These are phyloP conservation scores for Podaxis pistillaris DNA, from an alignment of 768 basidiomycete genomes.

Conservation along the genomic window DNA sequence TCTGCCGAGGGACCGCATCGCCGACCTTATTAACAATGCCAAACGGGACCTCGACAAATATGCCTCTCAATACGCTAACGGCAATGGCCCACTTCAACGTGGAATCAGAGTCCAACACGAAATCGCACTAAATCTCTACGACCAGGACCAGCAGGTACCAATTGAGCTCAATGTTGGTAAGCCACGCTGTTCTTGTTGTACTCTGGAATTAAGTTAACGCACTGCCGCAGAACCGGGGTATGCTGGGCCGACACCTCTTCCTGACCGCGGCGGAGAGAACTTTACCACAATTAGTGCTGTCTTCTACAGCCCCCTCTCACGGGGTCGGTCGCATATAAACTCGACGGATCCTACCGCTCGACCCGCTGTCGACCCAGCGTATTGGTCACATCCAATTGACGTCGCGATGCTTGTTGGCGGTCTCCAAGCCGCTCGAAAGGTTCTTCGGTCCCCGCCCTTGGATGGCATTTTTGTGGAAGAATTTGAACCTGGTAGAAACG, in stretches of 20 bases:
- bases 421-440: constrained; percentile 29
- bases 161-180: constrained; percentile 31
- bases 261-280: constrained; percentile 24
- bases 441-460: constrained; percentile 28
- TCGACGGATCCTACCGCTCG: constrained; percentile 38
- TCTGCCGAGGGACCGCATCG: constrained; percentile 21
- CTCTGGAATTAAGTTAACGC: neutral
- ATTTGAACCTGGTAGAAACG: constrained; percentile 28
- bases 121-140: constrained; percentile 24
- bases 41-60: constrained; percentile 22
- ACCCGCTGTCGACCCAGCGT: constrained; percentile 51
- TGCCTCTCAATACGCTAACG: constrained; percentile 29
- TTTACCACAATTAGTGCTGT: constrained; percentile 33
- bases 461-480: constrained; percentile 28
- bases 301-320: constrained; percentile 36
- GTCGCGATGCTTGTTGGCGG: constrained; percentile 29
- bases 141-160: constrained; percentile 22
- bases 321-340: constrained; percentile 45
- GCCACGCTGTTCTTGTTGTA: neutral
- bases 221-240: constrained; percentile 29
- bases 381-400: constrained; percentile 33
- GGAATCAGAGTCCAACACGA: constrained; percentile 30
- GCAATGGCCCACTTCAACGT: constrained; percentile 26
- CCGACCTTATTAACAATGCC: constrained; percentile 19
- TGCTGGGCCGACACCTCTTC: constrained; percentile 24